Percentiles rank a stretch among this genome's conserved stretches.
These are phyloP conservation scores for Ustilago cynodontis DNA, from an alignment of 1,284 basidiomycete species.

Conservation along the genomic window DNA sequence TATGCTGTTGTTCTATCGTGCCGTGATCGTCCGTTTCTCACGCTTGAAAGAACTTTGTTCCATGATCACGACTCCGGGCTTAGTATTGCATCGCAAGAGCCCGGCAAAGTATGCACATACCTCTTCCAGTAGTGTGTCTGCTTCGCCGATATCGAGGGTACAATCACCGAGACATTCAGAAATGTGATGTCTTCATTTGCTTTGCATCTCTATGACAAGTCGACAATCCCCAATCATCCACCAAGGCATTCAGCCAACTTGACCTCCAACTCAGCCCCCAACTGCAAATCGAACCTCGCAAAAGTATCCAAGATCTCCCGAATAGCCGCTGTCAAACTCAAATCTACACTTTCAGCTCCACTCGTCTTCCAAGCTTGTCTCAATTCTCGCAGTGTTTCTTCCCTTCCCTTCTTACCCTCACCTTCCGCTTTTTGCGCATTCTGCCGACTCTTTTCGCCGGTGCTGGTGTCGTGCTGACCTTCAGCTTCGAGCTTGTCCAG, in stretches of 20 bases:
- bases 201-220: background rate
- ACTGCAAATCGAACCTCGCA: conserved; percentile 29
- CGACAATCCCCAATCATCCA: conserved; percentile 8
- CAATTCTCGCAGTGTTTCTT: conserved; percentile 21
- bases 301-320: conserved; percentile 40
- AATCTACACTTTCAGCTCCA: conserved; percentile 29
- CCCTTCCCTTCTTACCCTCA: background rate
- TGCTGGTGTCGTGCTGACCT: background rate
- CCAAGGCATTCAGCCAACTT: conserved; percentile 33
- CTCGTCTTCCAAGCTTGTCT: conserved; percentile 21
- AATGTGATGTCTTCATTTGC: background rate
- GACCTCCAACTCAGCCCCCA: conserved; percentile 37
- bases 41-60: no score
- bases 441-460: background rate
- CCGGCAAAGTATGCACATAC: no score
- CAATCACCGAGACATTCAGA: no score
- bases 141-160: no score
- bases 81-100: no score
- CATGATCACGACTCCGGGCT: no score
- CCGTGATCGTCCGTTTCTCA: no score
- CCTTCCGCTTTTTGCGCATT: background rate
- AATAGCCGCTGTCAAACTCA: conserved; percentile 17
- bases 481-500: conserved; percentile 15
- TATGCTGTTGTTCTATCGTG: no score
- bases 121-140: no score